Percentiles rank a stretch among this genome's conserved stretches.
phyloP scores from a whole-genome alignment of 495 filamentous ascomycete genomes.

The Hypoxylon cercidicola region DNA sequence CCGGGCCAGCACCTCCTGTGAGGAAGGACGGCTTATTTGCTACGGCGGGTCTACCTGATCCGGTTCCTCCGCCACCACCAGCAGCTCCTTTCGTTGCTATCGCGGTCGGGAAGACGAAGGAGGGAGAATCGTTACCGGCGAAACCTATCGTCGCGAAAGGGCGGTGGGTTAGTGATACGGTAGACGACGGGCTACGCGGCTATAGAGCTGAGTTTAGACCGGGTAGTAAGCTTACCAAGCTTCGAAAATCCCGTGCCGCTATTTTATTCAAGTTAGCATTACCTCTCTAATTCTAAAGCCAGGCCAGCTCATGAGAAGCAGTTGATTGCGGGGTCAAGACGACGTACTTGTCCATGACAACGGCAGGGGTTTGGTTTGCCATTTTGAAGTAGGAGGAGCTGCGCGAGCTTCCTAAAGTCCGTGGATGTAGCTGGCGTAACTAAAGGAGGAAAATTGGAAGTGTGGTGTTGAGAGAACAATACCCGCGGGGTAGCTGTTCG shows the following conservation, averaged over 20 bases:
- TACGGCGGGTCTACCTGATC: constrained; percentile 87
- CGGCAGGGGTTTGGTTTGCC: constrained; percentile 98
- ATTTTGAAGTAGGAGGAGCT: constrained; percentile 61
- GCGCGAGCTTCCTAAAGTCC: constrained; percentile 26
- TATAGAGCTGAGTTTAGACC: not conserved
- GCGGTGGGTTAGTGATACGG: constrained; percentile 40
- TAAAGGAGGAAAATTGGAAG: constrained; percentile 10
- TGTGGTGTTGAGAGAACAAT: constrained; percentile 15
- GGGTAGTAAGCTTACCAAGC: constrained; percentile 71
- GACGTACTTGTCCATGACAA: constrained; percentile 99
- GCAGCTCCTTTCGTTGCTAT: constrained; percentile 91
- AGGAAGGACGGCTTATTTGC: constrained; percentile 95
- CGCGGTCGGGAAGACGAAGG: constrained; percentile 98
- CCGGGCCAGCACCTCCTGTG: constrained; percentile 84
- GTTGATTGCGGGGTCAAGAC: constrained; percentile 33
- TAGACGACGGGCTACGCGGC: constrained; percentile 4
- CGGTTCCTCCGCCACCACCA: constrained; percentile 74
- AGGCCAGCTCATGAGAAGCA: constrained; percentile 4
- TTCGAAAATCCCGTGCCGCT: constrained; percentile 99
- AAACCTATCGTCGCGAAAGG: constrained; percentile 71
- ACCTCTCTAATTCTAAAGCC: constrained; percentile 22
- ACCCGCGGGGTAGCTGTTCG: constrained; percentile 39
- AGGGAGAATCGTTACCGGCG: constrained; percentile 98
- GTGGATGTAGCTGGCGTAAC: constrained; percentile 21
- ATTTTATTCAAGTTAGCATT: constrained; percentile 38